phyloP scores from a whole-genome alignment of 352 stramenopile species.

The Phytophthora idaei region DNA sequence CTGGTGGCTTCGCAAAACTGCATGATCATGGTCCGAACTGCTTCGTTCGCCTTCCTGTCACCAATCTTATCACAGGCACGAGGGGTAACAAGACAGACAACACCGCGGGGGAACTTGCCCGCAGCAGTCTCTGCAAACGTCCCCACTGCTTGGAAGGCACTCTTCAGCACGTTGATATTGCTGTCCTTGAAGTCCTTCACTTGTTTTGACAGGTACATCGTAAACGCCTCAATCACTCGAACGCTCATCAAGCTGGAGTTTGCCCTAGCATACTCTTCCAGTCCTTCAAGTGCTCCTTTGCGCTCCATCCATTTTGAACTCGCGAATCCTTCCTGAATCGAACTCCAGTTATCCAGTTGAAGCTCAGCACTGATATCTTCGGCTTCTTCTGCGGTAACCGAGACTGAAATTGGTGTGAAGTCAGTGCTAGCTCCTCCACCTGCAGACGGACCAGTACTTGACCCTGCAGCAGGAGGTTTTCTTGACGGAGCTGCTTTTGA shows the following conservation, averaged over 20 bases:
- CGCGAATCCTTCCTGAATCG: conserved; percentile 61
- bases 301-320: conserved; percentile 87
- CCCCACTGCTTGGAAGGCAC: conserved; percentile 80
- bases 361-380: conserved; percentile 62
- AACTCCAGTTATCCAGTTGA: conserved; percentile 61
- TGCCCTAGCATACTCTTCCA: conserved; percentile 64
- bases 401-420: conserved; percentile 70
- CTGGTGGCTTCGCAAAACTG: conserved; percentile 77
- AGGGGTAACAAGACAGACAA: conserved; percentile 74
- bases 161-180: conserved; percentile 90
- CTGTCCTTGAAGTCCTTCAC: conserved; percentile 90
- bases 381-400: conserved; percentile 69
- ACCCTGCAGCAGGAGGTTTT: conserved; percentile 28
- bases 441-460: conserved; percentile 13
- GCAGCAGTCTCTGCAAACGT: conserved; percentile 66
- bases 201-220: conserved; percentile 71
- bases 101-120: conserved; percentile 71
- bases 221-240: conserved; percentile 75
- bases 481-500: conserved; percentile 36
- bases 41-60: conserved; percentile 79
- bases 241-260: conserved; percentile 63
- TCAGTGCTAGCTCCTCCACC: conserved; percentile 44
- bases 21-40: conserved; percentile 73
- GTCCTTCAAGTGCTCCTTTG: conserved; percentile 72
- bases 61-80: conserved; percentile 83